Base-by-base conservation (phyloP, 257 asterid species). In the Fraxinus excelsior region DNA sequence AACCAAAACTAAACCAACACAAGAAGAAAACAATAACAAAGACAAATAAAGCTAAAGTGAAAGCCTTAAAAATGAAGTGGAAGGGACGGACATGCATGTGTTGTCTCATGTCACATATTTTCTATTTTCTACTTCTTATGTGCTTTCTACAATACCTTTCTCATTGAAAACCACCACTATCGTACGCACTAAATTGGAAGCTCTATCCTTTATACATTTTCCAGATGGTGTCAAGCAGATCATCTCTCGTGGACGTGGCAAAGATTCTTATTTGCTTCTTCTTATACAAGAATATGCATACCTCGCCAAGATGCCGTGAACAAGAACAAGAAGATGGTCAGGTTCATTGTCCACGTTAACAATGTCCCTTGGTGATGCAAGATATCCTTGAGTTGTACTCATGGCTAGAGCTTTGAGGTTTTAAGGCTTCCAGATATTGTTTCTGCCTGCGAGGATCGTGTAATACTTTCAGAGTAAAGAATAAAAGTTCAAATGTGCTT, bases 221-320 rank as follows among this genome's bases (percentile, higher is more conserved):
- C 71, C 31, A 9, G 65, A 32, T 53, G 35, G 28, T 40, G 26
- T 38, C 67, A 25, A 62, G 67, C 67, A 10, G 16, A 25, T 23
- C 32, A 62, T 23, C 32, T 21, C 67, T 62, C 18, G 62, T 28
- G 38, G 44, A 80, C 19, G 16, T 32, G 68, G 68, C 49, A 73
- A 49, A 35, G 67, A 78, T 26, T 78, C 31, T 25, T 28, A 6
- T 28, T 56, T 44, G 70, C 67, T 53, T 32, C 35, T 68, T 70
- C 16, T 23, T 7, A 72, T 32, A 58, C 25, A 76, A 71, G 58
- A 73, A 56, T 18, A 64, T 18, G 4, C 21, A 74, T 82, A 93
- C 98, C 98, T 88, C 38, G 92, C 99, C 87, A 94, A 72, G 81
- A 94, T 92, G 78, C 97, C 99, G 76, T 94, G 99, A 82, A 94